Percentiles rank a stretch among this genome's conserved stretches.
These are phyloP conservation scores for Fusarium fracticaudum DNA, from an alignment of 2,329 filamentous ascomycete genomes.

Conservation along the genomic window DNA sequence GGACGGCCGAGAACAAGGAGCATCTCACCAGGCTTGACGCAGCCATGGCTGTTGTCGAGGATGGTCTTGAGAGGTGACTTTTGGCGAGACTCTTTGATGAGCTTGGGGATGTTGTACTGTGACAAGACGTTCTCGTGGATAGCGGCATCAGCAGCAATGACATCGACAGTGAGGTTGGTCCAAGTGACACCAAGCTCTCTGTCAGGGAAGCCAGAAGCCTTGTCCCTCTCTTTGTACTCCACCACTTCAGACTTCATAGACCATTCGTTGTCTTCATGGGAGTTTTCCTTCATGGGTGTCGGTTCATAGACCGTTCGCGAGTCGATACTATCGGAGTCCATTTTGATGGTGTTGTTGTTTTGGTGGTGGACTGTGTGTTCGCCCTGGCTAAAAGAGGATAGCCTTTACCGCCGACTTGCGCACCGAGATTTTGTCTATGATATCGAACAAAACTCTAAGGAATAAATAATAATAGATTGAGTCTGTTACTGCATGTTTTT, in stretches of 20 bases:
- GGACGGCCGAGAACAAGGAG: conserved; percentile 74
- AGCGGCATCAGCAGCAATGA: conserved; percentile 67
- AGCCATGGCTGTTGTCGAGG: conserved; percentile 71
- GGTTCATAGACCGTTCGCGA: conserved; percentile 39
- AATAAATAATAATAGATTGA: background rate
- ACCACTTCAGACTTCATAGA: conserved; percentile 59
- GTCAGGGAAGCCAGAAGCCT: conserved; percentile 56
- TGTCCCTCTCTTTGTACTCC: conserved; percentile 53
- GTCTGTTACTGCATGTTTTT: background rate
- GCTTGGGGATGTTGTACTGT: conserved; percentile 64
- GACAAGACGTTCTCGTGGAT: conserved; percentile 72
- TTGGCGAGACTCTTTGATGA: conserved; percentile 61
- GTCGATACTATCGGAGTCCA: conserved; percentile 43
- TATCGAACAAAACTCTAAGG: background rate
- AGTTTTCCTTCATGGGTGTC: conserved; percentile 11
- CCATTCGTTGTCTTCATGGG: conserved; percentile 51
- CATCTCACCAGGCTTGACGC: conserved; percentile 79
- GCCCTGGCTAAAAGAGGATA: conserved; percentile 8
- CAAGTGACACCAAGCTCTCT: conserved; percentile 71
- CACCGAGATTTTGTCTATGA: background rate
- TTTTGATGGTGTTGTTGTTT: conserved; percentile 18
- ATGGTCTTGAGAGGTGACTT: conserved; percentile 72
- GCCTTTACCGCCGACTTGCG: background rate
- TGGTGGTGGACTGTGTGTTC: background rate
- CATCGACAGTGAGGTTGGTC: conserved; percentile 71